Evolutionary conservation across 192 early-diverging fungal genomes (phyloP), one percentile per base, ranked within the genome.

Genomic region (Pilaira anomala): DNA sequence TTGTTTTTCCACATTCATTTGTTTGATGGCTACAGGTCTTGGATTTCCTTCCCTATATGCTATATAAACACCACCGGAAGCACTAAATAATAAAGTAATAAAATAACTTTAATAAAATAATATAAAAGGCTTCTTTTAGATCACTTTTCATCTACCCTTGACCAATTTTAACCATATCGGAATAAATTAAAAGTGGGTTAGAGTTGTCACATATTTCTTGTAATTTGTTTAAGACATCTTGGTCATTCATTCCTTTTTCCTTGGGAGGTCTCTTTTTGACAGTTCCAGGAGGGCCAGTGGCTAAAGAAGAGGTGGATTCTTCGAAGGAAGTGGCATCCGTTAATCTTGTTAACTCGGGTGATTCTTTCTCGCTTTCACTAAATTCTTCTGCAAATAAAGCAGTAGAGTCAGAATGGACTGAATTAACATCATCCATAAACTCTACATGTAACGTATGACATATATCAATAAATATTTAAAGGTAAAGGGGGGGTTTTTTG

Each of bases 1-100:
- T 77, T 98, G 96, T 73, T 92, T 86, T 73, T 94, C 87, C 46
- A 98, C 75, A 61, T 95, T 91, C 92, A 96, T 98, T 75, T 95
- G 93, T 76, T 98, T 98, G 71, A 98, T 95, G 1, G 94, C 96
- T 1, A 96, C 96, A 3, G 78, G 69, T n/a, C 76, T 73, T 30
- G 69, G 61, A 19, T 74, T 73, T 22, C 73, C 71, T 26, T 58
- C 58, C 26, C 85, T 84, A 74, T 89, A 85, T 6, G 95, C 91
- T 2, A 87, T 93, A 62, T 85, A 96, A n/a, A 98, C 95, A 25
- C 90, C 88, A 39, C 94, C 95, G 46, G 94, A 98, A 18, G 95
- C 95, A 6, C 92, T 89, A 51, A 26, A 4, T 55, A n/a, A n/a
- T n/a, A n/a, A n/a, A n/a, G n/a, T n/a, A 41, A 28, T 4, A 19